Percentiles rank a stretch among this genome's conserved stretches.
phyloP scores from a whole-genome alignment of 2,329 filamentous ascomycete genomes.

The Teratosphaeria zuluensis region DNA sequence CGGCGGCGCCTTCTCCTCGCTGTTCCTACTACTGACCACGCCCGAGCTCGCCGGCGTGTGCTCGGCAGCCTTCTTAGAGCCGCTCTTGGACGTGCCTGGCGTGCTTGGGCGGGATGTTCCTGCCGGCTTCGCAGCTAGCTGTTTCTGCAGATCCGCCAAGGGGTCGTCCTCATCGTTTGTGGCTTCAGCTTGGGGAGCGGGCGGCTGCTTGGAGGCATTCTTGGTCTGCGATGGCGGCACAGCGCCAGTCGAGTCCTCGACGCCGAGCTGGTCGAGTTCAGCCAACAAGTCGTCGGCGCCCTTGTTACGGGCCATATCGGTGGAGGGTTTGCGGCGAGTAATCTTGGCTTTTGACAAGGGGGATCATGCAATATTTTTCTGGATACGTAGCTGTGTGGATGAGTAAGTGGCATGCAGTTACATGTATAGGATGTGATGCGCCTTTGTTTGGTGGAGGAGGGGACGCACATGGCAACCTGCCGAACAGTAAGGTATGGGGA shows the following conservation, averaged over 20 bases:
- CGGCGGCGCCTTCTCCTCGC: constrained; percentile 52
- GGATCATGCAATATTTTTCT: not conserved
- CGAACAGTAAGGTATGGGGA: not conserved
- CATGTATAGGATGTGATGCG: not conserved
- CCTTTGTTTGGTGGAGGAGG: not conserved
- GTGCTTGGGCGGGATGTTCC: constrained; percentile 70
- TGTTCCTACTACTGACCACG: constrained; percentile 43
- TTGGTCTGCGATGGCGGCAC: constrained; percentile 20
- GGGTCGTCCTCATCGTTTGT: constrained; percentile 50
- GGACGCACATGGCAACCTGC: not conserved
- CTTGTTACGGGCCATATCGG: constrained; percentile 11
- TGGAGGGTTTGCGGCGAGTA: constrained; percentile 5
- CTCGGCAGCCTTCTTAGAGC: constrained; percentile 22
- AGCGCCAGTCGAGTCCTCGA: constrained; percentile 13
- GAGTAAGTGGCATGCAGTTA: not conserved
- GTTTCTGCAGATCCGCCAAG: constrained; percentile 77
- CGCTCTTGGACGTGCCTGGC: constrained; percentile 45
- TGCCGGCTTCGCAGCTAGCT: constrained; percentile 58
- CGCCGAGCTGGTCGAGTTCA: constrained; percentile 34
- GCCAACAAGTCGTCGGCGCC: constrained; percentile 35
- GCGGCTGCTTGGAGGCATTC: constrained; percentile 31
- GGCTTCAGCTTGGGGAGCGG: constrained; percentile 28
- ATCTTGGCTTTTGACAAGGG: not conserved
- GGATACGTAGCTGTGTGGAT: not conserved
- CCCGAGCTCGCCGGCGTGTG: constrained; percentile 44